Evolutionary conservation across 78 protist species (phyloP), one percentile per base, ranked within the genome.

Genomic region (Tieghemostelium lacteum): DNA sequence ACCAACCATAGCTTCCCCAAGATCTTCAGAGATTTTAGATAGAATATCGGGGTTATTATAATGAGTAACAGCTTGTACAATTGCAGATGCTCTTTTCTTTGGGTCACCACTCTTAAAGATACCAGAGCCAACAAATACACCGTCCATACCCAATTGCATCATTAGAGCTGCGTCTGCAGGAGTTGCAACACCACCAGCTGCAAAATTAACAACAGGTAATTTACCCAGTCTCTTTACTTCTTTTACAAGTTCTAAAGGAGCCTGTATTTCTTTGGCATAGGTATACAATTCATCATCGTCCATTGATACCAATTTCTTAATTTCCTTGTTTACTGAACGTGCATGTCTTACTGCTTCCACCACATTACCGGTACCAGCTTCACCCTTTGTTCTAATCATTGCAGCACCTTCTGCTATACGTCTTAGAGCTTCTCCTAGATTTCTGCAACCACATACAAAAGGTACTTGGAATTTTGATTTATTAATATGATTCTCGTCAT

Each of bases 181-280:
- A 0, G 98, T 98, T 6, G 98, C 98, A 19, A 98, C 93, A 64
- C 99, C 98, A 62, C 99, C 99, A 26, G 99, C 99, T 24, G 98
- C 98, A 64, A 98, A 98, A 89, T 96, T 95, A 66, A 96, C 98
- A n/a, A 97, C 99, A 37, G 99, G 98, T 55, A 98, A 88, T n/a
- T 97, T 85, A 40, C 98, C 98, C 2, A 96, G 64, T 86, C 92
- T 49, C 73, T 78, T n/a, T 87, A 86, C 88, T 91, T 75, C 96
- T 65, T 22, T 37, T 88, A 72, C 96, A 31, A 98, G 95, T 36
- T 85, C 89, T 37, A 74, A 64, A 3, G 99, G 98, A 14, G 97
- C 99, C 62, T 86, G 91, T 57, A 96, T 94, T 54, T 95, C 97
- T 92, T 94, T 97, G 19, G 98, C 99, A 61, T 74, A 97, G 29